A percentile compares a stretch with the other conserved stretches of the same genome.
Conservation (phyloP, 805 yeast genomes). For the Saccharomyces paradoxus region DNA sequence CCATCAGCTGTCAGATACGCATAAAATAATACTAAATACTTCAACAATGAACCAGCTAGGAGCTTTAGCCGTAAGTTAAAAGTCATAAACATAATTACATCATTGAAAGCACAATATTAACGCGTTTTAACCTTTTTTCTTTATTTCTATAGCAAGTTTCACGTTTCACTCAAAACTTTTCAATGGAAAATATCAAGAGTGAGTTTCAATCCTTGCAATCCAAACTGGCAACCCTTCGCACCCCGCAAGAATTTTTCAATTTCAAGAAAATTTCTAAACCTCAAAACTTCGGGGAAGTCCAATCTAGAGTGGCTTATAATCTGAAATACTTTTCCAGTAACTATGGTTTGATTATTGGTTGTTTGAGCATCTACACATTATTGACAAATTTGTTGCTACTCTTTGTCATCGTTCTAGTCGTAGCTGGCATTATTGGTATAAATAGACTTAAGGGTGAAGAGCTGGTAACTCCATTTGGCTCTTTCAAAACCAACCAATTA, state of each 20-base stretch:
- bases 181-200: constrained; percentile 30
- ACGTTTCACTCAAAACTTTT: constrained; percentile 25
- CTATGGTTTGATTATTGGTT: constrained; percentile 63
- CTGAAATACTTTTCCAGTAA: constrained; percentile 81
- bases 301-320: constrained; percentile 80
- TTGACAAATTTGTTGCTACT: constrained; percentile 77
- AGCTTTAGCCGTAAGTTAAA: constrained; percentile 11
- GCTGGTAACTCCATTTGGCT: constrained; percentile 64
- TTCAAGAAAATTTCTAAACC: constrained; percentile 86
- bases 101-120: background rate
- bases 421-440: constrained; percentile 72
- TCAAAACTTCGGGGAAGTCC: constrained; percentile 77
- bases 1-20: background rate
- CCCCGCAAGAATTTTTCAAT: constrained; percentile 92
- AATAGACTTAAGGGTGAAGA: constrained; percentile 75
- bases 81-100: background rate
- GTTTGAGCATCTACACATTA: constrained; percentile 75
- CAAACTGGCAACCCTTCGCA: constrained; percentile 63
- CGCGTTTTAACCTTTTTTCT: background rate
- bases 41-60: constrained; percentile 11
- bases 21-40: background rate
- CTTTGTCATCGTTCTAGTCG: constrained; percentile 70
- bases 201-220: constrained; percentile 50
- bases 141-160: constrained; percentile 20
- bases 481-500: constrained; percentile 66